Conservation (phyloP, 305 asterid genomes). For the Euphrasia arctica region DNA sequence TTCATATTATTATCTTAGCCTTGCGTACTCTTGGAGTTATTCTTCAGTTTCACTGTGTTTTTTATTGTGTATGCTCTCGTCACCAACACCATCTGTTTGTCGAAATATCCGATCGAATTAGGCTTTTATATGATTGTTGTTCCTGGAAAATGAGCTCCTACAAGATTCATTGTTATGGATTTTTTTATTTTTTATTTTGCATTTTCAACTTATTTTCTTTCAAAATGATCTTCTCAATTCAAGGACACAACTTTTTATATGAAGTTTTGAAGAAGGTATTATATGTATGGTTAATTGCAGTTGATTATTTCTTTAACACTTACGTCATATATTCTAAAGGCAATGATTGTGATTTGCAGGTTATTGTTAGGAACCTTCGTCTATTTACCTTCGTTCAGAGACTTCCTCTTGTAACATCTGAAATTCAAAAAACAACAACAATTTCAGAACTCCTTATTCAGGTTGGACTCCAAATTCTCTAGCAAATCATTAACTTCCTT, state of each 20-base stretch:
- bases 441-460: constrained; percentile 32
- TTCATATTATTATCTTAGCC: background rate
- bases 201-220: background rate
- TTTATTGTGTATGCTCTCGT: background rate
- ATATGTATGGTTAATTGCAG: too few relatives aligned
- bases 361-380: too few relatives aligned
- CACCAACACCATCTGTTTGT: constrained; percentile 30
- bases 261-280: too few relatives aligned
- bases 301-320: too few relatives aligned
- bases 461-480: constrained; percentile 45
- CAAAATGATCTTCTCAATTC: too few relatives aligned
- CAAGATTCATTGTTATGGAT: background rate
- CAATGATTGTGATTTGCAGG: too few relatives aligned
- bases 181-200: too few relatives aligned
- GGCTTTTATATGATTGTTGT: background rate
- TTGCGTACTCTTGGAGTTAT: too few relatives aligned
- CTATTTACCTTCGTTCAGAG: too few relatives aligned
- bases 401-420: background rate
- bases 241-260: too few relatives aligned
- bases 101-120: constrained; percentile 34
- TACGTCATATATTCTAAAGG: too few relatives aligned
- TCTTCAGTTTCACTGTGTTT: background rate
- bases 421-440: constrained; percentile 32
- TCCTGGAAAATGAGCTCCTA: constrained; percentile 7
- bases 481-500: constrained; percentile 81